Conservation (phyloP, 2,329 filamentous ascomycete species). For the Aureobasidium sp. region DNA sequence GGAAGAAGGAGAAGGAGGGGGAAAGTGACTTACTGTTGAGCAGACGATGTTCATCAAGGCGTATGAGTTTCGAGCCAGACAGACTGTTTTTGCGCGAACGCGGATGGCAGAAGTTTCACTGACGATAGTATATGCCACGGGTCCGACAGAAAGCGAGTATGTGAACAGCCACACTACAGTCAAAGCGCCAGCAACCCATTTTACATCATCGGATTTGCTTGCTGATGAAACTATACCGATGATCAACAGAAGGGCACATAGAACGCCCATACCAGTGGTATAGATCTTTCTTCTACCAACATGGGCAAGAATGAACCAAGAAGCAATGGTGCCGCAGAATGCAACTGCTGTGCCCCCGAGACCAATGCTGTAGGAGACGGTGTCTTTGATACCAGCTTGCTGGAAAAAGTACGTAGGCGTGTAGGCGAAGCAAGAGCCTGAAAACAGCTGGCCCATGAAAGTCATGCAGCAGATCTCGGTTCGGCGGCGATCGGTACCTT, state of each 20-base stretch:
- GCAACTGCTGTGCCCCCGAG: slow-evolving; percentile 33
- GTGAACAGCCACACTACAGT: slow-evolving; percentile 30
- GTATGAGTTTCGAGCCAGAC: slow-evolving; percentile 34
- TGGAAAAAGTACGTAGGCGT: slow-evolving; percentile 32
- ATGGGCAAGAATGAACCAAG: slow-evolving; percentile 35
- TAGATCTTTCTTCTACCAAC: slow-evolving; percentile 37
- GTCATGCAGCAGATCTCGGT: slow-evolving; percentile 39
- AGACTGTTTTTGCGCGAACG: slow-evolving; percentile 33
- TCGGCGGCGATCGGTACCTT: slow-evolving; percentile 34
- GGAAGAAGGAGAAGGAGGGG: background rate
- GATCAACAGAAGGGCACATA: background rate
- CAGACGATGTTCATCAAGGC: slow-evolving; percentile 30
- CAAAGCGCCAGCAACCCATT: slow-evolving; percentile 38
- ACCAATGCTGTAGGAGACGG: slow-evolving; percentile 35
- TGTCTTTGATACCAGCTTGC: slow-evolving; percentile 33
- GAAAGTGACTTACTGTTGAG: background rate
- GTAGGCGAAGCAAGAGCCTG: slow-evolving; percentile 38
- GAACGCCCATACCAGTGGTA: slow-evolving; percentile 18
- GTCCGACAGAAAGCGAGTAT: slow-evolving; percentile 34
- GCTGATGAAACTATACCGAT: slow-evolving; percentile 36
- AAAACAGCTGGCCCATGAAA: slow-evolving; percentile 37
- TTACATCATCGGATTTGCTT: slow-evolving; percentile 26
- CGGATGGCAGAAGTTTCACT: slow-evolving; percentile 33
- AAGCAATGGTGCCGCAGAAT: slow-evolving; percentile 35
- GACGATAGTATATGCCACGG: slow-evolving; percentile 33